A percentile compares a stretch with the other conserved stretches of the same genome.
These are phyloP conservation scores for Leccinum subrobustum DNA, from an alignment of 1,284 basidiomycete species.

Conservation along the genomic window DNA sequence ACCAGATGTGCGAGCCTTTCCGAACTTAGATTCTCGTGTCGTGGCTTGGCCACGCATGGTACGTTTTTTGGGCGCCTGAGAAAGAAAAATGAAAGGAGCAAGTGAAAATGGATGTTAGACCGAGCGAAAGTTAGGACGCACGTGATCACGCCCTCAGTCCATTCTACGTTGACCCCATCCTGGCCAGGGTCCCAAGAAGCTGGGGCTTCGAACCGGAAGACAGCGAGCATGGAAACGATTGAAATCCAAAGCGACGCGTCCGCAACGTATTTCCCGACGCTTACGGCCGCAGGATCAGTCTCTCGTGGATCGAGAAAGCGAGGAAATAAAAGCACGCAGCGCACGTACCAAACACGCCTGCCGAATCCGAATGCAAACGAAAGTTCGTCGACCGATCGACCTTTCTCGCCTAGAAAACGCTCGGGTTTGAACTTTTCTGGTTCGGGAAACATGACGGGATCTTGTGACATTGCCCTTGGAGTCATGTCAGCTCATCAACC, in stretches of 20 bases:
- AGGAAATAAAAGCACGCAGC: neutral
- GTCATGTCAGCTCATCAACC: neutral
- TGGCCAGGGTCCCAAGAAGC: slow-evolving; percentile 22
- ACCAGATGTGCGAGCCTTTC: no score
- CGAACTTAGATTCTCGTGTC: no score
- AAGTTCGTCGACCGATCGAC: slow-evolving; percentile 37
- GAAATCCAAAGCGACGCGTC: slow-evolving; percentile 31
- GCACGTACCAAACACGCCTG: slow-evolving; percentile 38
- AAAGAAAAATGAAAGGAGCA: no score
- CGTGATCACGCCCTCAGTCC: slow-evolving; percentile 24
- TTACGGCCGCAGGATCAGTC: neutral
- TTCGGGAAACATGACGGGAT: slow-evolving; percentile 40
- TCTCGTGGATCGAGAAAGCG: neutral
- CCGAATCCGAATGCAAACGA: slow-evolving; percentile 47
- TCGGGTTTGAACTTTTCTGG: slow-evolving; percentile 44
- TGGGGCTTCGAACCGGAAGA: slow-evolving; percentile 17
- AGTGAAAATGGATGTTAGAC: no score
- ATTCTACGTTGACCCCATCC: slow-evolving; percentile 25
- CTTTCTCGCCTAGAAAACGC: slow-evolving; percentile 33
- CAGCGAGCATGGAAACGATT: slow-evolving; percentile 22
- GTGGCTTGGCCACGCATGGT: no score
- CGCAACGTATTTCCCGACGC: slow-evolving; percentile 40
- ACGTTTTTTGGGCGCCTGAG: no score
- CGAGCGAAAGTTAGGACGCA: slow-evolving; percentile 10
- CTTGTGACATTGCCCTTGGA: slow-evolving; percentile 43